phyloP scores from a whole-genome alignment of 1,139 yeast species.

The Scheffersomyces illinoinensis region DNA sequence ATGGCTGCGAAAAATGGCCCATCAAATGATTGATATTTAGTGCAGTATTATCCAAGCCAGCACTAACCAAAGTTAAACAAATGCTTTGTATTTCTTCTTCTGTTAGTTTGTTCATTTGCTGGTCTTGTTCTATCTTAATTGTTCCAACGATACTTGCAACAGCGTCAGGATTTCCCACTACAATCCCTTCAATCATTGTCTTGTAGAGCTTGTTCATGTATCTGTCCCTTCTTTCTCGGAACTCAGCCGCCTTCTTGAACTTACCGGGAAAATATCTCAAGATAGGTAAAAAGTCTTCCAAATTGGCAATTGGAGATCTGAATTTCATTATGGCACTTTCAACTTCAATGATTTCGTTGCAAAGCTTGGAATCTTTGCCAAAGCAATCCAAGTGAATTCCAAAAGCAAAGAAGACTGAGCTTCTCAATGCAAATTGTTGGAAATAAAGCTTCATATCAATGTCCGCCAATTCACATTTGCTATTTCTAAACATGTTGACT shows the following conservation, averaged over 20 bases:
- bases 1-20: conserved; percentile 59
- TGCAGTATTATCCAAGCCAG: conserved; percentile 76
- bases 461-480: conserved; percentile 24
- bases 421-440: conserved; percentile 57
- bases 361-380: conserved; percentile 37
- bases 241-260: conserved; percentile 29
- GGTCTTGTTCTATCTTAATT: conserved; percentile 26
- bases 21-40: conserved; percentile 60
- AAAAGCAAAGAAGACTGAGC: conserved; percentile 60
- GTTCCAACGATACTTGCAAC: conserved; percentile 44
- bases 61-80: conserved; percentile 76
- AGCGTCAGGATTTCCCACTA: conserved; percentile 13
- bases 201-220: conserved; percentile 49
- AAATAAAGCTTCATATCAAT: conserved; percentile 42
- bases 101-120: conserved; percentile 15
- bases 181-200: conserved; percentile 10
- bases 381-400: conserved; percentile 55
- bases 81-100: conserved; percentile 56
- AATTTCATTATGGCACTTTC: conserved; percentile 65
- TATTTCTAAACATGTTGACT: conserved; percentile 15
- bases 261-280: conserved; percentile 37
- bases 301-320: conserved; percentile 62
- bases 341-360: conserved; percentile 57
- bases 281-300: conserved; percentile 62
- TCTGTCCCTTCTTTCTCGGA: conserved; percentile 49